phyloP scores from a whole-genome alignment of 2,329 filamentous ascomycete genomes.

The Helotiales sp. region DNA sequence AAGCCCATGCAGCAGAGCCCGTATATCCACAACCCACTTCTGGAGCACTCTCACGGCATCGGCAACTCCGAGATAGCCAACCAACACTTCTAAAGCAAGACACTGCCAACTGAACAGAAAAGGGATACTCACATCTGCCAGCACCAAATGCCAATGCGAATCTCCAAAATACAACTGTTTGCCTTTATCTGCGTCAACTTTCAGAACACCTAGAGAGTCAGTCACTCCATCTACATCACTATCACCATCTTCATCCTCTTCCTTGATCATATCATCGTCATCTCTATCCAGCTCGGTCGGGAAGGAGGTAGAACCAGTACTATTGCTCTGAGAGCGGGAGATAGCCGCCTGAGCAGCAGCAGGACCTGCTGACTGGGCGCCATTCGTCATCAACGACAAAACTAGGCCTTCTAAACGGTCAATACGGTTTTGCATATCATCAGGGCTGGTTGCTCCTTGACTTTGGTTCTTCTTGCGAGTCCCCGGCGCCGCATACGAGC shows the following conservation, averaged over 20 bases:
- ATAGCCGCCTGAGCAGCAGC: slow-evolving; percentile 53
- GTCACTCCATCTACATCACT: slow-evolving; percentile 72
- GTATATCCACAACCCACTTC: not conserved
- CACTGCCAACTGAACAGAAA: not conserved
- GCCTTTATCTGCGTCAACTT: slow-evolving; percentile 72
- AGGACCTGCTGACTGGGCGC: slow-evolving; percentile 62
- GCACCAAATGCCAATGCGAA: slow-evolving; percentile 78
- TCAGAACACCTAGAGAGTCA: slow-evolving; percentile 77
- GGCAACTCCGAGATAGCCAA: not conserved
- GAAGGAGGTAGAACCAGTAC: slow-evolving; percentile 28
- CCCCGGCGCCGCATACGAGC: slow-evolving; percentile 76
- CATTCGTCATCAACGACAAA: slow-evolving; percentile 90
- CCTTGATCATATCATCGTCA: slow-evolving; percentile 57
- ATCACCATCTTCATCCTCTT: slow-evolving; percentile 57
- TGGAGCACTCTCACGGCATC: not conserved
- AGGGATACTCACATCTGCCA: slow-evolving; percentile 59
- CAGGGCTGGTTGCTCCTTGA: slow-evolving; percentile 65
- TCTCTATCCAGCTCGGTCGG: slow-evolving; percentile 49
- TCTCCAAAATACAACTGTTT: slow-evolving; percentile 81
- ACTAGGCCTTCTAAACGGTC: slow-evolving; percentile 92
- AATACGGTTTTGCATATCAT: slow-evolving; percentile 99
- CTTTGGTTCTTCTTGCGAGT: slow-evolving; percentile 72
- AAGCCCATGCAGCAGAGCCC: not conserved
- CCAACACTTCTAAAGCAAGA: not conserved
- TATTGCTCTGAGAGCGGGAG: slow-evolving; percentile 39